Conservation (phyloP, 805 yeast genomes). For the Torulaspora quercuum region DNA sequence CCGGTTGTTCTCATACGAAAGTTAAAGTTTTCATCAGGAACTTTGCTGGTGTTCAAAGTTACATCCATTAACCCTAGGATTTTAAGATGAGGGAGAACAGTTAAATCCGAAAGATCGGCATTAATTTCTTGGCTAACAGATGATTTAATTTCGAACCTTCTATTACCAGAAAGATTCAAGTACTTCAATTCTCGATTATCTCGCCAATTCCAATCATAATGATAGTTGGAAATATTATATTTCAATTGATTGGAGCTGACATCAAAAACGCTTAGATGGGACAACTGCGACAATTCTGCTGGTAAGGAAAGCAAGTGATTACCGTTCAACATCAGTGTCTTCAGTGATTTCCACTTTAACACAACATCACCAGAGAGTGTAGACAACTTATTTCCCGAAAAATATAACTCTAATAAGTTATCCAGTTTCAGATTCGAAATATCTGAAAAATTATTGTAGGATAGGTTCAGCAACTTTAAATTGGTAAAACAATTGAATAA, state of each 20-base stretch:
- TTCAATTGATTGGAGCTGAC: conserved; percentile 87
- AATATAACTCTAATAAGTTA: conserved; percentile 58
- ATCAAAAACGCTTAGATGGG: conserved; percentile 67
- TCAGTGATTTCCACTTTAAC: conserved; percentile 53
- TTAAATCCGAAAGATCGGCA: conserved; percentile 56
- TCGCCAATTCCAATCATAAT: conserved; percentile 98
- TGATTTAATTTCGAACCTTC: conserved; percentile 82
- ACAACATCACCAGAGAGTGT: conserved; percentile 85
- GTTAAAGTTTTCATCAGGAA: conserved; percentile 82
- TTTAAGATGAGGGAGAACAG: conserved; percentile 64
- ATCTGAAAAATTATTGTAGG: conserved; percentile 82
- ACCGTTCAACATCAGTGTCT: conserved; percentile 67
- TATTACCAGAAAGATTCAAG: conserved; percentile 88
- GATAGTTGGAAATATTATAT: conserved; percentile 90
- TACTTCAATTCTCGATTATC: conserved; percentile 71
- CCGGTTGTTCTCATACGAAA: conserved; percentile 89
- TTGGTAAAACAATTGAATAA: conserved; percentile 56
- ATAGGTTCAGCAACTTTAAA: conserved; percentile 63
- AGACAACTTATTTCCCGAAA: conserved; percentile 80
- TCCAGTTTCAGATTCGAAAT: conserved; percentile 70
- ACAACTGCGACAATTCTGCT: conserved; percentile 73
- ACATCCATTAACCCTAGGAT: conserved; percentile 92
- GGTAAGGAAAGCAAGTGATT: conserved; percentile 85
- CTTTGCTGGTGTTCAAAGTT: conserved; percentile 79
- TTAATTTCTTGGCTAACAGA: conserved; percentile 45